Percentiles rank a stretch among this genome's conserved stretches.
Evolutionary conservation across 768 basidiomycete species (phyloP).

Genomic region (Russula griseocarnosa): DNA sequence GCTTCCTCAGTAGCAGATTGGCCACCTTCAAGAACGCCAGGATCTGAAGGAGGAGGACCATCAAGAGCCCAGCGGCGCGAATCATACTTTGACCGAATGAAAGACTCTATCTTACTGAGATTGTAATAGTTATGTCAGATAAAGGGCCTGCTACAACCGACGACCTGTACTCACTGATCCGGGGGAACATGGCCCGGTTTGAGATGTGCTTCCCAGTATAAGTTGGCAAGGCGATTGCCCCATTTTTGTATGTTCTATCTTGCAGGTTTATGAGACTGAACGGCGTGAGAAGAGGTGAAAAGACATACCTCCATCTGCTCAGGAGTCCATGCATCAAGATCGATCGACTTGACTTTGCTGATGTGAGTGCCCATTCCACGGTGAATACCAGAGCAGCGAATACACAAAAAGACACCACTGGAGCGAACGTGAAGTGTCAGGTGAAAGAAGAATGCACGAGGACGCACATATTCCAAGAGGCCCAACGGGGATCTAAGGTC

Average conservation of each 20-base stretch:
- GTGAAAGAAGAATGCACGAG: neutral
- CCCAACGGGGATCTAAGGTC: constrained; percentile 87
- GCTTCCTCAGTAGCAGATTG: constrained; percentile 30
- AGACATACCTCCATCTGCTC: constrained; percentile 85
- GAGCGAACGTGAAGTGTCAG: constrained; percentile 7
- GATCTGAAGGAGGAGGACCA: constrained; percentile 80
- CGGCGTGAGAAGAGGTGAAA: neutral
- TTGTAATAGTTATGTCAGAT: constrained; percentile 1
- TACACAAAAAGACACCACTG: constrained; percentile 92
- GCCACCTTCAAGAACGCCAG: constrained; percentile 63
- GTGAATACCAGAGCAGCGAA: constrained; percentile 96
- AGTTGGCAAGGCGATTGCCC: constrained; percentile 90
- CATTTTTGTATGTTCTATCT: constrained; percentile 79
- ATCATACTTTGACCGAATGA: constrained; percentile 96
- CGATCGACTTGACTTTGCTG: constrained; percentile 94
- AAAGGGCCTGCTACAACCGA: neutral
- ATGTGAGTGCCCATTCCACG: constrained; percentile 98
- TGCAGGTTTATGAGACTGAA: neutral
- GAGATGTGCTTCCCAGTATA: constrained; percentile 97
- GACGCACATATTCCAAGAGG: constrained; percentile 89
- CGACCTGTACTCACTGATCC: constrained; percentile 69
- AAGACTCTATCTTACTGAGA: constrained; percentile 94
- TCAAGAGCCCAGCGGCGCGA: constrained; percentile 88
- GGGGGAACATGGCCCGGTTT: constrained; percentile 88
- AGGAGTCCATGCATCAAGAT: constrained; percentile 96